These are phyloP conservation scores for Neofusicoccum ribis DNA, from an alignment of 2,329 filamentous ascomycete genomes.

Conservation along the genomic window DNA sequence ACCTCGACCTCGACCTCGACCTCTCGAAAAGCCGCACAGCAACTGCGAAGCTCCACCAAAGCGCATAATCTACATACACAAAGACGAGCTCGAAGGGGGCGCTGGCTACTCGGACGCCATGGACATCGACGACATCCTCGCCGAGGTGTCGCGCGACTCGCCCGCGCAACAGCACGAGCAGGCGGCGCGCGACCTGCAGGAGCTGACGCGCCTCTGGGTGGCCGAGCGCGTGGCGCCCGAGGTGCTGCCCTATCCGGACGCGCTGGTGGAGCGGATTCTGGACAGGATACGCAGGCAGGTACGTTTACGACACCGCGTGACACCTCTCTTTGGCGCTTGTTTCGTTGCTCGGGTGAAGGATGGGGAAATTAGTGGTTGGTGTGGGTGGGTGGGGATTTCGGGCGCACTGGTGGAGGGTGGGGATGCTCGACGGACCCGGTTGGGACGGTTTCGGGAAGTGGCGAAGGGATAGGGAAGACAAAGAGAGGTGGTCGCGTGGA, in stretches of 20 bases:
- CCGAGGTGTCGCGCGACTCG: constrained; percentile 47
- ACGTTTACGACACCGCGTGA: constrained; percentile 19
- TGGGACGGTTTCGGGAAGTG: neutral
- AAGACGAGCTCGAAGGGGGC: too few relatives aligned
- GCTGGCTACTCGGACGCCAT: constrained; percentile 26
- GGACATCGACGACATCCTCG: constrained; percentile 56
- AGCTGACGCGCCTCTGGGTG: constrained; percentile 88
- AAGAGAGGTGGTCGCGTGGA: neutral
- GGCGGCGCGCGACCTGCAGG: constrained; percentile 76
- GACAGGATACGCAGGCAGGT: constrained; percentile 49
- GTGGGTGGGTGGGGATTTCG: neutral
- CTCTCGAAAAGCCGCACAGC: too few relatives aligned
- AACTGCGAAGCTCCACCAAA: neutral
- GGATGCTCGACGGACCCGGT: neutral
- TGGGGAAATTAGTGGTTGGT: neutral
- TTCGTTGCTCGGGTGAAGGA: neutral
- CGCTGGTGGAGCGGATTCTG: constrained; percentile 80
- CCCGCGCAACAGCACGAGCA: constrained; percentile 42
- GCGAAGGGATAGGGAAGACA: neutral
- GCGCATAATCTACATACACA: neutral
- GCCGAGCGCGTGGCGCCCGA: constrained; percentile 88
- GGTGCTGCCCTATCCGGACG: constrained; percentile 75
- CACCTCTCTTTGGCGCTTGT: neutral
- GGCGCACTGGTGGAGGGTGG: neutral
- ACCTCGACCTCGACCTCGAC: too few relatives aligned